phyloP scores from a whole-genome alignment of 768 basidiomycete genomes.

The Russula compacta region DNA sequence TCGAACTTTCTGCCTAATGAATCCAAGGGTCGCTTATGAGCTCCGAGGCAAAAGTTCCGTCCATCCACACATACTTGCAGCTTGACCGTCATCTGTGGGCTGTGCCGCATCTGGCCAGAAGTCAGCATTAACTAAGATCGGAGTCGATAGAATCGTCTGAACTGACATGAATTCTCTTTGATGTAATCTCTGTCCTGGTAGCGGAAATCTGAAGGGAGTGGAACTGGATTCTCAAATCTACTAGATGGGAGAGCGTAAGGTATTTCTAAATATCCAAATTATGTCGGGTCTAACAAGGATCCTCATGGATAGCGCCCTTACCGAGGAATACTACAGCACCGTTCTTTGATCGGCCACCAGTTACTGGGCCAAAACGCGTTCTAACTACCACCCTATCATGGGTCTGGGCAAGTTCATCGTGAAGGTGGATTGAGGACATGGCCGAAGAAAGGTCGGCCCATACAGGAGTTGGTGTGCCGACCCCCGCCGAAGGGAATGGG shows the following conservation, averaged over 20 bases:
- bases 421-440: constrained; percentile 35
- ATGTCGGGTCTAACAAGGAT: not conserved
- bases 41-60: not conserved
- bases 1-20: constrained; percentile 36
- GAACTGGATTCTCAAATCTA: constrained; percentile 54
- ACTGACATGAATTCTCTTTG: constrained; percentile 43
- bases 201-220: constrained; percentile 42
- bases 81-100: constrained; percentile 57
- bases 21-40: not conserved
- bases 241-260: constrained; percentile 61
- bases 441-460: not conserved
- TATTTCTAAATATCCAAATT: constrained; percentile 39
- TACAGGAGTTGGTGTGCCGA: too few species aligned
- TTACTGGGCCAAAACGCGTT: constrained; percentile 48
- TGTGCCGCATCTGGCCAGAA: constrained; percentile 44
- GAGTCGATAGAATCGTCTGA: not conserved
- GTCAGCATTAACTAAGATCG: not conserved
- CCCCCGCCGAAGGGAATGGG: too few species aligned
- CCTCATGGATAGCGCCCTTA: constrained; percentile 24
- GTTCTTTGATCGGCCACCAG: constrained; percentile 50
- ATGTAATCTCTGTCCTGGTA: constrained; percentile 58
- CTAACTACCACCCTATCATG: constrained; percentile 37
- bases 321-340: constrained; percentile 59
- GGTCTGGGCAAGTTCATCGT: constrained; percentile 43
- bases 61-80: constrained; percentile 32